Evolutionary conservation across 345 rosid genomes (phyloP).

Genomic region (Citrus unshiu): DNA sequence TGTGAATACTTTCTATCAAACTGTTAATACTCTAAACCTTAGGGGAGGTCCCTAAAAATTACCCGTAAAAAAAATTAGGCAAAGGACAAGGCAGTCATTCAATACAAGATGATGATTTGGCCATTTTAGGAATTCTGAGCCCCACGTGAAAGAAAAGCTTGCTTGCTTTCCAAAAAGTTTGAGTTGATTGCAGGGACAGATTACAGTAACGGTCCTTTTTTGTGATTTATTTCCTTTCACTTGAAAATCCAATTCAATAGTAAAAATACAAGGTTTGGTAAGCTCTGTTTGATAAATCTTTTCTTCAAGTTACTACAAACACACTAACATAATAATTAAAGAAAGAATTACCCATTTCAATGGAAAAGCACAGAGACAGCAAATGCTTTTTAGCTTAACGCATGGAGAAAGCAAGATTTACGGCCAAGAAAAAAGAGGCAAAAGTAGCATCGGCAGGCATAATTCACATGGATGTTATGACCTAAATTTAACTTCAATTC

Average conservation of each 20-base stretch:
- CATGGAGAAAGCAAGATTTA: not conserved
- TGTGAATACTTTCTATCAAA: too few species aligned
- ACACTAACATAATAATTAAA: not conserved
- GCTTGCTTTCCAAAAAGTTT: slow-evolving; percentile 27
- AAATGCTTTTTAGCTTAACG: not conserved
- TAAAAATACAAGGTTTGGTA: not conserved
- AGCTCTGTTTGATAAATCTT: not conserved
- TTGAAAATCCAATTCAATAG: not conserved
- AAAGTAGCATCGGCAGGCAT: not conserved
- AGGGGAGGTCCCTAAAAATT: too few species aligned
- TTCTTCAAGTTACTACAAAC: slow-evolving; percentile 2
- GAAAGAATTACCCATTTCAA: not conserved
- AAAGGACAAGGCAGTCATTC: slow-evolving; percentile 13
- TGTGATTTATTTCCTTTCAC: not conserved
- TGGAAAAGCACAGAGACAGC: not conserved
- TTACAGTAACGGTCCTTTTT: slow-evolving; percentile 33
- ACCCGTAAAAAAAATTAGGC: not conserved
- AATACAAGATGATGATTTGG: slow-evolving; percentile 2
- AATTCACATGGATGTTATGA: not conserved
- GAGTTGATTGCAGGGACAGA: slow-evolving; percentile 26
- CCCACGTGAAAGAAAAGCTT: slow-evolving; percentile 26
- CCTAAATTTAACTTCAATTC: not conserved
- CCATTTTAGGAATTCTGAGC: slow-evolving; percentile 10
- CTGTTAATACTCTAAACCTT: too few species aligned
- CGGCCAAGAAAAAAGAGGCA: not conserved